A percentile compares a stretch with the other conserved stretches of the same genome.
phyloP scores from a whole-genome alignment of 768 basidiomycete genomes.

The Lactarius tabidus region DNA sequence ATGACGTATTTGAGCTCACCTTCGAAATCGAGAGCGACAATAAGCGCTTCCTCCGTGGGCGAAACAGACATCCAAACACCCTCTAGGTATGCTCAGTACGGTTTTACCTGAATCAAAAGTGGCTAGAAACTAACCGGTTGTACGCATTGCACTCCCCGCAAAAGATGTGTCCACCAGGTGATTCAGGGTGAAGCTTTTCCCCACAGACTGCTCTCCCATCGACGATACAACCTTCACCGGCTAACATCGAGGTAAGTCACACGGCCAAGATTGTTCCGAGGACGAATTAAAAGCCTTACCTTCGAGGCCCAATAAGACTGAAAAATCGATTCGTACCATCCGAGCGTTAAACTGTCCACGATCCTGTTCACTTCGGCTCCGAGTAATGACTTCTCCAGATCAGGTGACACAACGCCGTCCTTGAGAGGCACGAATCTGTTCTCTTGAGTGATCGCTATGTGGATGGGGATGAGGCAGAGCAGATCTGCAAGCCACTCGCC shows the following conservation, averaged over 20 bases:
- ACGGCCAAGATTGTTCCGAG: background rate
- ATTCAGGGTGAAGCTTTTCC: slow-evolving; percentile 56
- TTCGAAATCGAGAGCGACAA: slow-evolving; percentile 64
- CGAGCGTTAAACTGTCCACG: slow-evolving; percentile 41
- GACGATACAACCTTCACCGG: slow-evolving; percentile 63
- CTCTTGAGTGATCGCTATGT: slow-evolving; percentile 37
- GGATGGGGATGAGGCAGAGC: background rate
- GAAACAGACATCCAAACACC: slow-evolving; percentile 68
- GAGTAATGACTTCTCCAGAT: slow-evolving; percentile 48
- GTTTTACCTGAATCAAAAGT: background rate
- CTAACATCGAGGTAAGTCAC: slow-evolving; percentile 29
- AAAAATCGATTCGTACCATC: slow-evolving; percentile 62
- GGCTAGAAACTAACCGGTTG: slow-evolving; percentile 38
- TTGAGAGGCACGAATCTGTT: slow-evolving; percentile 61
- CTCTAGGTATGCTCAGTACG: slow-evolving; percentile 32
- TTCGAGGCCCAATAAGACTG: slow-evolving; percentile 59
- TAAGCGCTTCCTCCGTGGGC: slow-evolving; percentile 49
- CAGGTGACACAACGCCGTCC: slow-evolving; percentile 48
- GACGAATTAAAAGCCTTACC: slow-evolving; percentile 29
- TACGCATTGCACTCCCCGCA: slow-evolving; percentile 61
- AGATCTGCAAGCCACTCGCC: background rate
- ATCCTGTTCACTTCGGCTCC: slow-evolving; percentile 55
- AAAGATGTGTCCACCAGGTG: slow-evolving; percentile 63
- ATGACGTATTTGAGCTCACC: slow-evolving; percentile 32
- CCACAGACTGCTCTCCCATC: slow-evolving; percentile 66